These are phyloP conservation scores for Evansstolkia leycettana DNA, from an alignment of 495 filamentous ascomycete species.

Conservation along the genomic window DNA sequence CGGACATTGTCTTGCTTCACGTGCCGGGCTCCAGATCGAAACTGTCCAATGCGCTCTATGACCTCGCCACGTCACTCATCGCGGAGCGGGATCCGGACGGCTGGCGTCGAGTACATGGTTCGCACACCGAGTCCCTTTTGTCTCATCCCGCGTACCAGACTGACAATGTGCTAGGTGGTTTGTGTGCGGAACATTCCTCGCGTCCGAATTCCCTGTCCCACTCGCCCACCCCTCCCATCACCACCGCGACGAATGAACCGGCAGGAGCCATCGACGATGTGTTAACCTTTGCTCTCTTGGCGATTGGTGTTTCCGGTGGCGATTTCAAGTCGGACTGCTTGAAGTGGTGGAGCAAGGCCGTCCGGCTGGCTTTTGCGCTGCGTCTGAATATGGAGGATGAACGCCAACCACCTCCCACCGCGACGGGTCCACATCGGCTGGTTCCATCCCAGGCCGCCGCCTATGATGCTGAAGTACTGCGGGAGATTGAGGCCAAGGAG, in stretches of 20 bases:
- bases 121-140: slow-evolving; percentile 1
- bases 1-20: slow-evolving; percentile 19
- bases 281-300: slow-evolving; percentile 16
- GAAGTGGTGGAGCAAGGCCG: slow-evolving; percentile 22
- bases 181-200: no score
- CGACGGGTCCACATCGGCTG: no score
- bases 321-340: slow-evolving; percentile 20
- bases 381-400: slow-evolving; percentile 14
- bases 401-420: not conserved
- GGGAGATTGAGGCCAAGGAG: slow-evolving; percentile 27
- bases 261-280: slow-evolving; percentile 12
- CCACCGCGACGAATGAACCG: slow-evolving; percentile 1
- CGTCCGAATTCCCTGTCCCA: no score
- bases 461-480: no score
- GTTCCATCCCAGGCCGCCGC: not conserved
- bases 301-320: slow-evolving; percentile 16
- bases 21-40: slow-evolving; percentile 13
- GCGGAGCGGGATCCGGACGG: slow-evolving; percentile 12
- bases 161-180: no score
- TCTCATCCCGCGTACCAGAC: no score
- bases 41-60: slow-evolving; percentile 16
- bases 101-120: slow-evolving; percentile 12
- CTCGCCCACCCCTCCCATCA: slow-evolving; percentile 1
- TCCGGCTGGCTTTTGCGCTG: slow-evolving; percentile 16
- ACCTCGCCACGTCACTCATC: slow-evolving; percentile 14